phyloP scores from a whole-genome alignment of 495 filamentous ascomycete genomes.

The Hypoxylon rickii region DNA sequence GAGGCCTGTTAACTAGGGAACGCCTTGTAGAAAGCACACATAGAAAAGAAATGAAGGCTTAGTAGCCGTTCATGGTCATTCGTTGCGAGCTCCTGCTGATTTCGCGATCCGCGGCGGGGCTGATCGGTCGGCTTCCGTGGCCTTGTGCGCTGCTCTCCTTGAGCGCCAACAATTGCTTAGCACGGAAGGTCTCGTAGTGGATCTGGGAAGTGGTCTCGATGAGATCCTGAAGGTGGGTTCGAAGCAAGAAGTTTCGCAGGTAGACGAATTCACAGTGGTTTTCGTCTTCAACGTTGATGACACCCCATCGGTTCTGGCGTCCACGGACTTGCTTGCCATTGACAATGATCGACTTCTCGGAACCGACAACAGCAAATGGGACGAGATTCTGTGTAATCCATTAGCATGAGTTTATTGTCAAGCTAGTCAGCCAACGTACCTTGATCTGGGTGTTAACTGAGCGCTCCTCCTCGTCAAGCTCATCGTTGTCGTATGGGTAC shows the following conservation, averaged over 20 bases:
- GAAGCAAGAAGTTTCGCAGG: slow-evolving; percentile 94
- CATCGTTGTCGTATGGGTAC: slow-evolving; percentile 99
- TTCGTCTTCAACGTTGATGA: slow-evolving; percentile 99
- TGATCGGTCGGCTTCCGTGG: slow-evolving; percentile 90
- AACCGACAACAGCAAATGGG: slow-evolving; percentile 96
- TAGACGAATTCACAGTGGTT: slow-evolving; percentile 99
- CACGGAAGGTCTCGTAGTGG: slow-evolving; percentile 99
- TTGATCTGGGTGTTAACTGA: slow-evolving; percentile 94
- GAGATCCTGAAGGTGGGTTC: slow-evolving; percentile 94
- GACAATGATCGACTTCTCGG: slow-evolving; percentile 96
- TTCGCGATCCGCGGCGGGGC: slow-evolving; percentile 89
- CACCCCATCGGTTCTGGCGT: slow-evolving; percentile 98
- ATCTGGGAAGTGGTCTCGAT: slow-evolving; percentile 99
- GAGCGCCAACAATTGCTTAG: slow-evolving; percentile 95
- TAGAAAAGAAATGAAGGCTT: slow-evolving; percentile 40
- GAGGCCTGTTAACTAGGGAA: slow-evolving; percentile 28
- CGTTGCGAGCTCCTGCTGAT: slow-evolving; percentile 95
- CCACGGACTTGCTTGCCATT: slow-evolving; percentile 97
- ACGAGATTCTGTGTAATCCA: slow-evolving; percentile 72
- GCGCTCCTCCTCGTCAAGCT: slow-evolving; percentile 96
- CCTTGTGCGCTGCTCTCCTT: slow-evolving; percentile 95
- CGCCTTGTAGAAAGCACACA: slow-evolving; percentile 36
- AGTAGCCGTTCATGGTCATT: slow-evolving; percentile 98
- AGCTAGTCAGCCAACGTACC: slow-evolving; percentile 54
- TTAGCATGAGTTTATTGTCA: slow-evolving; percentile 33